phyloP scores from a whole-genome alignment of 768 basidiomycete species.

The Phylloporus sp. region DNA sequence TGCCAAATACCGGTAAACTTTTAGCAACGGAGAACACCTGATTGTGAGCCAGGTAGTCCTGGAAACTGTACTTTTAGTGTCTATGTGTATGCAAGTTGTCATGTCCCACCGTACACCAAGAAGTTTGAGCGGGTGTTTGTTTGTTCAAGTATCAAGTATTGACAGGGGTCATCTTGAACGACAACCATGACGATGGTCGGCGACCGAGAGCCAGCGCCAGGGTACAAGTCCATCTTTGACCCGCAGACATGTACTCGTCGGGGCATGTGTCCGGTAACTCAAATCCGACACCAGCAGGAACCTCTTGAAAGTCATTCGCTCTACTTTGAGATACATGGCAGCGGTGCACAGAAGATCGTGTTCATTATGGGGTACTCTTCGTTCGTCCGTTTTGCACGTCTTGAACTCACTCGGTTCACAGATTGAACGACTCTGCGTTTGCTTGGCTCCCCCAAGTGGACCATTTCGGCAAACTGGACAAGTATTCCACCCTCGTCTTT shows the following conservation, averaged over 20 bases:
- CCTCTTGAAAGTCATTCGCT: constrained; percentile 65
- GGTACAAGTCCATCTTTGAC: constrained; percentile 47
- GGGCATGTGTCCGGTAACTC: constrained; percentile 73
- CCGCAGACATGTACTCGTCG: constrained; percentile 58
- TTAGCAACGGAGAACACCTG: too few species aligned
- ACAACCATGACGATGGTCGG: neutral
- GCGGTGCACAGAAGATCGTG: constrained; percentile 58
- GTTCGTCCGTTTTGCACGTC: neutral
- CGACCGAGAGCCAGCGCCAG: neutral
- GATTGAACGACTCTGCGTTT: constrained; percentile 61
- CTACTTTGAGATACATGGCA: constrained; percentile 78
- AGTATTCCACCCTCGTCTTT: constrained; percentile 67
- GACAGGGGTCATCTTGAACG: neutral
- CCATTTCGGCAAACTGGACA: constrained; percentile 51
- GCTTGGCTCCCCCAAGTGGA: constrained; percentile 63
- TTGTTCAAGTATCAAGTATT: too few species aligned
- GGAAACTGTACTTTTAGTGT: too few species aligned
- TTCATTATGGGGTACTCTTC: constrained; percentile 67
- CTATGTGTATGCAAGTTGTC: too few species aligned
- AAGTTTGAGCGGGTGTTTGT: too few species aligned
- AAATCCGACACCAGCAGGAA: constrained; percentile 43
- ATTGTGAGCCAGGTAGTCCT: too few species aligned
- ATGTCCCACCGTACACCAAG: too few species aligned
- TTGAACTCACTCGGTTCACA: constrained; percentile 21
- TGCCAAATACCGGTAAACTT: too few species aligned